Evolutionary conservation across 164 flowering plant species (phyloP).

Genomic region (Litsea cubeba): DNA sequence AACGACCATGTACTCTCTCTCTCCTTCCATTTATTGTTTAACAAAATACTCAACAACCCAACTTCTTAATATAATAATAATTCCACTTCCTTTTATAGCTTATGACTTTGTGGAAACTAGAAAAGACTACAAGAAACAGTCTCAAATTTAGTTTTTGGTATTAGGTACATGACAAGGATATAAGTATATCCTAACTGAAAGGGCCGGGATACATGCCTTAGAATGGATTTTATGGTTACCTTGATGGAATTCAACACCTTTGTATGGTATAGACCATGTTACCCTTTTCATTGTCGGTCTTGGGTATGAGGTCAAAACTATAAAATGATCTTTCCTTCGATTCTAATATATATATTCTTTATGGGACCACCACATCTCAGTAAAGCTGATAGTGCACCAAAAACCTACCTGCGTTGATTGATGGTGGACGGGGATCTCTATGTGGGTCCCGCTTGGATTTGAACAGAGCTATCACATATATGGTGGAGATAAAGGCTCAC

Average conservation of each 20-base stretch:
- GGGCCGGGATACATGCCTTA: background rate
- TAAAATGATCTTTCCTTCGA: background rate
- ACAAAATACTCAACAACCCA: constrained; percentile 7
- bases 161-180: background rate
- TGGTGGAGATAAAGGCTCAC: background rate
- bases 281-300: background rate
- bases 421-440: background rate
- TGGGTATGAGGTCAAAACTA: background rate
- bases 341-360: too few relatives aligned
- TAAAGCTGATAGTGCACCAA: background rate
- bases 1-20: background rate
- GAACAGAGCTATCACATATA: too few relatives aligned
- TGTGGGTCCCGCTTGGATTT: background rate
- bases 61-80: background rate
- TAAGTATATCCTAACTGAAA: background rate
- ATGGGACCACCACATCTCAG: background rate
- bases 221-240: background rate
- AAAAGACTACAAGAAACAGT: background rate
- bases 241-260: constrained; percentile 6
- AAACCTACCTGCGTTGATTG: background rate
- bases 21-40: background rate
- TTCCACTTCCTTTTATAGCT: background rate
- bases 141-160: background rate
- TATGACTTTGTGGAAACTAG: background rate
- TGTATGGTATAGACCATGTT: background rate